Conservation (phyloP, 371 early-diverging fungal species). For the Massospora cicadina region DNA sequence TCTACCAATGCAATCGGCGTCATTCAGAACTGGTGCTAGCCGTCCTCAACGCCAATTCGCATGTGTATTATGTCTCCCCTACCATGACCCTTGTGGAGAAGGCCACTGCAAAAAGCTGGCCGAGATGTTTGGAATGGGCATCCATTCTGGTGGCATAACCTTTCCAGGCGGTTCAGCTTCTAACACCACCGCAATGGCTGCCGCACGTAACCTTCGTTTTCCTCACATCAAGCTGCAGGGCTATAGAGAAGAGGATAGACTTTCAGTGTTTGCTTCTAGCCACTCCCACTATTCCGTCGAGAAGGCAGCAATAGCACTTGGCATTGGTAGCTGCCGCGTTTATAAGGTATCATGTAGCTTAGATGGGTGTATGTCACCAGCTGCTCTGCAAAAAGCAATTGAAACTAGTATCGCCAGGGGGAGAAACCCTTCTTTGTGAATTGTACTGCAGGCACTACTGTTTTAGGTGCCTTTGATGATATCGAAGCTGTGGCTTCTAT, state of each 20-base stretch:
- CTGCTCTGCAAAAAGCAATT: conserved; percentile 30
- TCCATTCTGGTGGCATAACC: conserved; percentile 40
- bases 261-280: conserved; percentile 51
- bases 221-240: conserved; percentile 34
- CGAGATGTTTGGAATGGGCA: conserved; percentile 31
- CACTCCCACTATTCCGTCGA: conserved; percentile 67
- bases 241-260: conserved; percentile 9
- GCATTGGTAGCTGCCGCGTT: conserved; percentile 50
- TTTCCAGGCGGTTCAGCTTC: conserved; percentile 69
- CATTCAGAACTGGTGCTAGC: conserved; percentile 52
- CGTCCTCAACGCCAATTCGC: conserved; percentile 60
- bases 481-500: conserved; percentile 33
- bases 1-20: conserved; percentile 58
- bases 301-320: conserved; percentile 53
- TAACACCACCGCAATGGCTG: conserved; percentile 62
- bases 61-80: conserved; percentile 66
- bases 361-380: conserved; percentile 41
- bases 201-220: conserved; percentile 48
- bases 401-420: conserved; percentile 20
- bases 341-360: conserved; percentile 44
- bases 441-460: conserved; percentile 76
- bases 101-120: conserved; percentile 35
- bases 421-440: conserved; percentile 63
- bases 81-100: conserved; percentile 57
- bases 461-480: conserved; percentile 70